Percentiles rank a stretch among this genome's conserved stretches.
Evolutionary conservation across 306 rosid species (phyloP).

Genomic region (cucumber (Cucumis sativus)): Cucumber_9930_V3 NC_026655.2:27882001-27882500

Average conservation of each 20-base stretch:
- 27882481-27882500: slow-evolving; percentile 70
- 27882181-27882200: neutral
- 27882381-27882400: slow-evolving; percentile 84
- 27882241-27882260: slow-evolving; percentile 62
- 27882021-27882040: neutral
- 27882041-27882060: neutral
- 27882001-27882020: too few relatives aligned
- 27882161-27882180: neutral
- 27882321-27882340: slow-evolving; percentile 29
- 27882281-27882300: slow-evolving; percentile 25
- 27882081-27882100: neutral
- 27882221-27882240: slow-evolving; percentile 22
- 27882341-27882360: slow-evolving; percentile 44
- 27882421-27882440: slow-evolving; percentile 56
- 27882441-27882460: slow-evolving; percentile 70
- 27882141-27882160: slow-evolving; percentile 3
- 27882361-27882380: slow-evolving; percentile 30
- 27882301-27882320: neutral
- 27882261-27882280: neutral
- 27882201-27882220: slow-evolving; percentile 7
- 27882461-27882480: slow-evolving; percentile 61
- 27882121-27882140: neutral
- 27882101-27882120: neutral
- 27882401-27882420: slow-evolving; percentile 84
- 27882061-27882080: neutral